Conservation (phyloP, 1,284 basidiomycete genomes). For the Apiotrichum siamense region DNA sequence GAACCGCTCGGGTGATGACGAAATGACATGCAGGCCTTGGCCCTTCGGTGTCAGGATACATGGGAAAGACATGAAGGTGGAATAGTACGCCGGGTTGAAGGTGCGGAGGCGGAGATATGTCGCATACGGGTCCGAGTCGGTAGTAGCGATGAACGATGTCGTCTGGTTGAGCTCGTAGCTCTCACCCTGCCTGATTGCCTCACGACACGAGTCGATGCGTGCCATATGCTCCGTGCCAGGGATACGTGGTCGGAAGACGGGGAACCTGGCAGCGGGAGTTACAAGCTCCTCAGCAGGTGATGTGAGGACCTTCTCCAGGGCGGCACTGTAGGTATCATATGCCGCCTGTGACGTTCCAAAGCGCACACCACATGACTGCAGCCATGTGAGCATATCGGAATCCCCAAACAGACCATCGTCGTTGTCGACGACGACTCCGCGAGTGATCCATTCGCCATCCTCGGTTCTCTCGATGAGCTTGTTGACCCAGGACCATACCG, state of each 20-base stretch:
- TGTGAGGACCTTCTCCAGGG: constrained; percentile 9
- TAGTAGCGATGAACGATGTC: constrained; percentile 54
- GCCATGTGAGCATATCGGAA: constrained; percentile 31
- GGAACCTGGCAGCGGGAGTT: constrained; percentile 19
- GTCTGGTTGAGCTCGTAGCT: constrained; percentile 97
- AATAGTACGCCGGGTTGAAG: constrained; percentile 86
- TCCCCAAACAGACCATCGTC: neutral
- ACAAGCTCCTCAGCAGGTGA: neutral
- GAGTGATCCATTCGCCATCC: constrained; percentile 46
- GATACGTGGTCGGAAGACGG: constrained; percentile 38
- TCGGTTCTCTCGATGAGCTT: constrained; percentile 45
- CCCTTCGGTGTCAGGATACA: constrained; percentile 37
- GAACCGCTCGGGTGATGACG: constrained; percentile 85
- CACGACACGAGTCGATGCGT: constrained; percentile 67
- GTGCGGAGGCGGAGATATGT: constrained; percentile 57
- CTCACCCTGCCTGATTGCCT: constrained; percentile 73
- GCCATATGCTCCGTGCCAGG: constrained; percentile 57
- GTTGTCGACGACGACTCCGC: constrained; percentile 40
- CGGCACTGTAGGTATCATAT: constrained; percentile 20
- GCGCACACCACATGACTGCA: constrained; percentile 22
- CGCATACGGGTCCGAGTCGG: constrained; percentile 34
- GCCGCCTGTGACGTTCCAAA: constrained; percentile 24
- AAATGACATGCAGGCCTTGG: constrained; percentile 63
- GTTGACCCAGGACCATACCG: constrained; percentile 47
- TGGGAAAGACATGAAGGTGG: constrained; percentile 69